Evolutionary conservation across 139 green algal species (phyloP).

Genomic region (Tetradesmus obliquus): DNA sequence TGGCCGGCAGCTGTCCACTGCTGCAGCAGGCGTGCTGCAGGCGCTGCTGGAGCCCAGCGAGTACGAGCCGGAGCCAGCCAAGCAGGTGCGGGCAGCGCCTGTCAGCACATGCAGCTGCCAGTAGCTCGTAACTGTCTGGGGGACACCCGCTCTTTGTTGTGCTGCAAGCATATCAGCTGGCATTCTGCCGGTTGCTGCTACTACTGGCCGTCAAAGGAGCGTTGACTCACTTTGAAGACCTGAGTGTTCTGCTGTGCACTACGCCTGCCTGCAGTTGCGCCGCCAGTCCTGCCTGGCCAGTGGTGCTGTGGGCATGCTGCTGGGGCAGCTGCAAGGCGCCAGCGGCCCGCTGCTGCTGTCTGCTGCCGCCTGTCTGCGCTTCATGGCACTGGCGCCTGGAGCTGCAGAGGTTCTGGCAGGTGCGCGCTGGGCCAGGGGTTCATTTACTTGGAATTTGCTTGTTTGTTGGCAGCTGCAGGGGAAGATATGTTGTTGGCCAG

Average conservation of each 20-base stretch:
- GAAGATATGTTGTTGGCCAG: background rate
- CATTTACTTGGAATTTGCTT: background rate
- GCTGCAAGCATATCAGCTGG: no score
- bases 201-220: background rate
- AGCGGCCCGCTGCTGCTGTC: constrained; percentile 44
- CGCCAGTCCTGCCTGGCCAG: background rate
- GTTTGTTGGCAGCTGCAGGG: background rate
- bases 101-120: background rate
- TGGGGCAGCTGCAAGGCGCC: constrained; percentile 15
- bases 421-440: constrained; percentile 11
- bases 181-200: background rate
- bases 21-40: constrained; percentile 44
- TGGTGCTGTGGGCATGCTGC: background rate
- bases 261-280: constrained; percentile 23
- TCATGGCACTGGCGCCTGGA: constrained; percentile 58
- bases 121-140: background rate
- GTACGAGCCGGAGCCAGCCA: constrained; percentile 40
- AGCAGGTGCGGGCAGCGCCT: constrained; percentile 27
- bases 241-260: background rate
- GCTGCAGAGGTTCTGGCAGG: constrained; percentile 56
- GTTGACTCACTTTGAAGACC: background rate
- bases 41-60: constrained; percentile 61
- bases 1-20: constrained; percentile 32
- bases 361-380: constrained; percentile 65
- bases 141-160: background rate